These are phyloP conservation scores for Salix brachista DNA, from an alignment of 345 rosid species.

Conservation along the genomic window DNA sequence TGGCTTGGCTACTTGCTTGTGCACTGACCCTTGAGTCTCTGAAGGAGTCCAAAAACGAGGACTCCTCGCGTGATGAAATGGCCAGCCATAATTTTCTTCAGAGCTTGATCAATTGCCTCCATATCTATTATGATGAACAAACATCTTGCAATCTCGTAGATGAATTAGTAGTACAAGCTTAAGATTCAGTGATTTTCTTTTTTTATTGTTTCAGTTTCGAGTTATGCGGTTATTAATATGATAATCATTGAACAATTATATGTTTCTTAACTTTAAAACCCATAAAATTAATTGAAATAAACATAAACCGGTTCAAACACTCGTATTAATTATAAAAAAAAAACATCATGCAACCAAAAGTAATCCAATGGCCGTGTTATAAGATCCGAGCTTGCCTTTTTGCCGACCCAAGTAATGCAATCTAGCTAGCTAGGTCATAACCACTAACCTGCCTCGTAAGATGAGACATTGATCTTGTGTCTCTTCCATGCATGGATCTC, in stretches of 20 bases:
- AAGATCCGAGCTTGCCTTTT: background rate
- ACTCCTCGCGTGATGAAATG: conserved; percentile 45
- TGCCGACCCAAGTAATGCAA: background rate
- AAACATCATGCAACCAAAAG: background rate
- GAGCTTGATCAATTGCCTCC: background rate
- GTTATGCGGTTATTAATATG: too few species aligned
- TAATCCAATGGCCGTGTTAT: background rate
- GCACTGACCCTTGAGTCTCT: conserved; percentile 34
- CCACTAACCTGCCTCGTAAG: background rate
- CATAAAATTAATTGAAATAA: rapidly evolving
- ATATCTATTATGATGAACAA: background rate
- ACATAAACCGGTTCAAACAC: rapidly evolving
- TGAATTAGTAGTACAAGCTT: too few species aligned
- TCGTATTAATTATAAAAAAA: too few species aligned
- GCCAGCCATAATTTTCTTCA: conserved; percentile 30
- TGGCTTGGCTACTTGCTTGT: background rate
- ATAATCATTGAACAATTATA: too few species aligned
- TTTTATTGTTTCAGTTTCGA: too few species aligned
- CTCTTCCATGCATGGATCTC: background rate
- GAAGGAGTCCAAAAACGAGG: conserved; percentile 17
- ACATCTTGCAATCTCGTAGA: background rate
- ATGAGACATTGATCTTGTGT: background rate
- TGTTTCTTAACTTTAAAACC: too few species aligned
- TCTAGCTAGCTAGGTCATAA: background rate
- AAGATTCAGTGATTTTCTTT: too few species aligned